Base-by-base conservation (phyloP, 768 basidiomycete species). In the Astraeus odoratus region DNA sequence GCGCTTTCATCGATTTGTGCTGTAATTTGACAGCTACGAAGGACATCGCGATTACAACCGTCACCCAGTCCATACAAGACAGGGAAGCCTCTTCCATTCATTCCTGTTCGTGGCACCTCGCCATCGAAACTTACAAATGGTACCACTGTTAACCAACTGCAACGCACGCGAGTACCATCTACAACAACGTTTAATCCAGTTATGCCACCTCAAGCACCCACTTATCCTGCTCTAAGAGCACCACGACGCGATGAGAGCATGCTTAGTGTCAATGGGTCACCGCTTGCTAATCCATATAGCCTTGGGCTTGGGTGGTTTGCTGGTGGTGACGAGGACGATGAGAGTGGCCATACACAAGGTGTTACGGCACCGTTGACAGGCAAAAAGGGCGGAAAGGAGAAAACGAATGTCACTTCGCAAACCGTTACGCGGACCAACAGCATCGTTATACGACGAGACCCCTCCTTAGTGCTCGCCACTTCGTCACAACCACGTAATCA, bases 211-310 rank as follows among this genome's bases (percentile, higher is more conserved):
- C 63, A 68, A 43, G 66, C 63, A 7, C 68, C 67, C 50, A 64
- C 51, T 44, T 76, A 57, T 51, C 66, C 73, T 15, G 59, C 72
- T 4, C 68, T 82, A 38, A 80, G 87, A 20, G 70, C 81, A 58
- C 83, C 86, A 9, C 76, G 83, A 33, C 77, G 72, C 51, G 78
- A 87, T 55, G 89, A 92, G 62, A 79, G 72, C 55, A 78, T 90
- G 77, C 71, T 90, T 40, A 86, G 86, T 55, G 63, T 84, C 16
- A 91, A 92, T 49, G 89, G 89, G 4, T 88, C 86, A 0, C 89
- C 89, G 0, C 71, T 91, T 15, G 78, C 81, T 15, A 89, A 89
- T 58, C 86, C 87, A 1, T 84, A 82, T 55, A 71, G 80, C 48
- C 77, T 82, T 52, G 82, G 80, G 16, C 57, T 80, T 36, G 68